Conservation (phyloP, 768 basidiomycete species). For the Tricholoma matsutake region DNA sequence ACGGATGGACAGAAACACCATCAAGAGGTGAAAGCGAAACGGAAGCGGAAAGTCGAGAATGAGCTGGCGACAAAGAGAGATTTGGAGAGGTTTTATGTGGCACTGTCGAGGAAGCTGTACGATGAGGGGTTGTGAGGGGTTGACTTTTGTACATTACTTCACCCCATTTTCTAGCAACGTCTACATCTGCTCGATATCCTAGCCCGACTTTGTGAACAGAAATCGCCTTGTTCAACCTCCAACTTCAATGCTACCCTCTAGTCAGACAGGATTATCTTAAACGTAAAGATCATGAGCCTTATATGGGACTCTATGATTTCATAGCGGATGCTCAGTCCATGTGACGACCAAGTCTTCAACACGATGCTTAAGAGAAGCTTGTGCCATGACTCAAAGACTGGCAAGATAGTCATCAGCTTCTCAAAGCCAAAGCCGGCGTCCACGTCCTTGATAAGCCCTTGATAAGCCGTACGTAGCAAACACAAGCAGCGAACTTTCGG, state of each 20-base stretch:
- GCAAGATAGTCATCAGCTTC: no score
- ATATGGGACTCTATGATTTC: no score
- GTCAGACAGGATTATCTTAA: no score
- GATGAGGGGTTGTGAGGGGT: constrained; percentile 76
- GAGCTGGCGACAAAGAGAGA: constrained; percentile 69
- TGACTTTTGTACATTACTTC: neutral
- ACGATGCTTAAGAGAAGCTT: no score
- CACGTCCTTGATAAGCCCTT: neutral
- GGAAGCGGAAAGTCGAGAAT: constrained; percentile 28
- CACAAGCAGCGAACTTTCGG: neutral
- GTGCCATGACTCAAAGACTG: no score
- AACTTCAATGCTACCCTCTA: no score
- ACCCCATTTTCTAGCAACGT: no score
- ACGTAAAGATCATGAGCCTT: no score
- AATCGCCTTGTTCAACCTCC: neutral
- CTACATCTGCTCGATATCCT: neutral
- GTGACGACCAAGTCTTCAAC: no score
- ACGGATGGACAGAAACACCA: constrained; percentile 16
- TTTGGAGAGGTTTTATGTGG: constrained; percentile 87
- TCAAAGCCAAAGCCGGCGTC: no score
- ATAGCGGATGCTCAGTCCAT: no score
- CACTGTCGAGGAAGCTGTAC: constrained; percentile 84
- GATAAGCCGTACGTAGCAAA: neutral
- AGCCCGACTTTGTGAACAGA: neutral
- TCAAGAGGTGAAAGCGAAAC: constrained; percentile 25